Evolutionary conservation across 2,329 filamentous ascomycete species (phyloP).

Genomic region (Penicillium sp.): DNA sequence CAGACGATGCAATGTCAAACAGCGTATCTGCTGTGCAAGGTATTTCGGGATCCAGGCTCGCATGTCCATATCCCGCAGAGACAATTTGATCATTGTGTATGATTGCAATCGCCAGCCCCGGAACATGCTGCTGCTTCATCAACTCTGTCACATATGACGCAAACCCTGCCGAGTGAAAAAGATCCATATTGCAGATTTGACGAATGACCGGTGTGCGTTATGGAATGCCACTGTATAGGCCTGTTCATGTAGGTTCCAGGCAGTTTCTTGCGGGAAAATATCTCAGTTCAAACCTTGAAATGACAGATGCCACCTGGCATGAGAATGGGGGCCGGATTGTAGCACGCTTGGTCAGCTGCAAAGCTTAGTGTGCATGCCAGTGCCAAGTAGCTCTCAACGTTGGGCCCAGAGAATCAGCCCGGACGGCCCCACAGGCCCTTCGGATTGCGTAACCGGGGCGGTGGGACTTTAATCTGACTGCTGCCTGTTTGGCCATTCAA

Average conservation of each 20-base stretch:
- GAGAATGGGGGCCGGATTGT: neutral
- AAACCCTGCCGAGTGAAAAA: neutral
- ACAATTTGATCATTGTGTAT: constrained; percentile 13
- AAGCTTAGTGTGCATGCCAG: neutral
- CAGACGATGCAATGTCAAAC: constrained; percentile 26
- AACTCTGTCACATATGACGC: neutral
- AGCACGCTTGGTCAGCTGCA: neutral
- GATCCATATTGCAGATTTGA: neutral
- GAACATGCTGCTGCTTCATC: neutral
- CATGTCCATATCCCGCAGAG: constrained; percentile 22
- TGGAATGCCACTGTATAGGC: neutral
- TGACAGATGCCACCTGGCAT: neutral
- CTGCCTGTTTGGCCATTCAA: too few relatives aligned
- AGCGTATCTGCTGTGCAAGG: constrained; percentile 26
- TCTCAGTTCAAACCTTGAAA: neutral
- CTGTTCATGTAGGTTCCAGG: neutral
- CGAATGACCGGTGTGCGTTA: neutral
- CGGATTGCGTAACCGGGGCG: too few relatives aligned
- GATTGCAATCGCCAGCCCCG: constrained; percentile 15
- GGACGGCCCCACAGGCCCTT: too few relatives aligned
- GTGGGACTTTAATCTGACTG: too few relatives aligned
- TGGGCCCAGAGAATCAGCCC: neutral
- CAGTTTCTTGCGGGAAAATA: neutral
- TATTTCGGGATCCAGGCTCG: constrained; percentile 11
- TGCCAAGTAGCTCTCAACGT: neutral